Evolutionary conservation across 2,329 filamentous ascomycete genomes (phyloP), one percentile per base, ranked within the genome.

Genomic region (Fusarium globosum): DNA sequence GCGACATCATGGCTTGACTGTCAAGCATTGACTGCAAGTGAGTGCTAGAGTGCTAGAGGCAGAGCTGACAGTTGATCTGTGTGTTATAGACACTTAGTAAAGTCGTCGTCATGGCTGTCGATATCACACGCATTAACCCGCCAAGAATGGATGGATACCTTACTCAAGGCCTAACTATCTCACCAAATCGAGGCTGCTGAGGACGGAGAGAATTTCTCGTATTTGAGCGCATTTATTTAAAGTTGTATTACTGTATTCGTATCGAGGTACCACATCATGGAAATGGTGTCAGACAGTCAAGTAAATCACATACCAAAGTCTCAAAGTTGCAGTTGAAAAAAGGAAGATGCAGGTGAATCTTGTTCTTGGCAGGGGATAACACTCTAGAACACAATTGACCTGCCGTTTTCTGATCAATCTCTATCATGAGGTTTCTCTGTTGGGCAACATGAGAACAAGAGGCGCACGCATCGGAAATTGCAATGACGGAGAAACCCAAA

Each of bases 391-490:
- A 42, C 20, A 43, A 46, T 46, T 59, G 51, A 69, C 66, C 59
- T 70, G 52, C 66, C 66, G 26, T 48, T 68, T 67, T 51, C 65
- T 63, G 64, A 62, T 49, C 30, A 51, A 57, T 13, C 58, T 56
- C 20, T 68, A 69, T 45, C 45, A 52, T 51, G 49, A 49, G 21
- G 11, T 39, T 58, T 39, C 52, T 61, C 51, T 61, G 45, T 52
- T 68, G 33, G 21, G 43, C n/a, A 33, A 46, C 10, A 20, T 23
- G 21, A 59, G 63, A 65, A 52, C 45, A 36, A 36, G 30, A 68
- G 48, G 33, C 35, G 41, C 28, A 46, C 61, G 52, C 39, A 38
- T 66, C 75, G 75, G 75, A 77, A 77, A 77, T 77, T 77, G 66
- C 73, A 21, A 60, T 60, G 66, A 70, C 72, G 62, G 74, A 71